Conservation (phyloP, 805 yeast species). For the Saccharomycopsis schoenii region DNA sequence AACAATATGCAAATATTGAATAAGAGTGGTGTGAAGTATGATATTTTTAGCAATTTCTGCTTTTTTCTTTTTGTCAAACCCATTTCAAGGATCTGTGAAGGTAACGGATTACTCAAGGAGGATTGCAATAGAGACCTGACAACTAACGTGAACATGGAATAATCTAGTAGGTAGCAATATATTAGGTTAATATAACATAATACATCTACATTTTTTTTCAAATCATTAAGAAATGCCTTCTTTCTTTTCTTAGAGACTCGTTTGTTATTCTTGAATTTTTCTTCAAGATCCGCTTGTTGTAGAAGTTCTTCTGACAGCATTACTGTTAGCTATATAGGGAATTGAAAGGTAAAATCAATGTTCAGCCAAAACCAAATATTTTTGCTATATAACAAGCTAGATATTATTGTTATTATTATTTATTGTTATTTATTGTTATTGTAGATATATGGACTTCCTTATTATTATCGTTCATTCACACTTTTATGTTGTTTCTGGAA, state of each 20-base stretch:
- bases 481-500: too few relatives aligned
- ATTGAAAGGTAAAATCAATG: too few relatives aligned
- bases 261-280: not conserved
- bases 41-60: constrained; percentile 24
- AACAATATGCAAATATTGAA: constrained; percentile 25
- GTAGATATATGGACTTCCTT: too few relatives aligned
- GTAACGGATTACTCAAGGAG: constrained; percentile 33
- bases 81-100: constrained; percentile 22
- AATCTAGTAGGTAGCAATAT: constrained; percentile 22
- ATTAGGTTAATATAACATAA: not conserved
- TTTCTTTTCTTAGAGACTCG: not conserved
- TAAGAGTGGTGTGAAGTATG: constrained; percentile 22
- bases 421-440: too few relatives aligned
- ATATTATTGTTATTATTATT: too few relatives aligned
- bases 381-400: too few relatives aligned
- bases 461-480: too few relatives aligned
- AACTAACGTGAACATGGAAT: constrained; percentile 19
- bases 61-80: constrained; percentile 20
- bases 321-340: not conserved
- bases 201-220: not conserved
- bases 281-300: not conserved
- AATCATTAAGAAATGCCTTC: not conserved
- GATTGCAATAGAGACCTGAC: constrained; percentile 30
- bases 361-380: too few relatives aligned
- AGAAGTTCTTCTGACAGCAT: not conserved